A percentile compares a stretch with the other conserved stretches of the same genome.
Conservation (phyloP, 2,329 filamentous ascomycete genomes). For the Ophiocordyceps unilateralis region DNA sequence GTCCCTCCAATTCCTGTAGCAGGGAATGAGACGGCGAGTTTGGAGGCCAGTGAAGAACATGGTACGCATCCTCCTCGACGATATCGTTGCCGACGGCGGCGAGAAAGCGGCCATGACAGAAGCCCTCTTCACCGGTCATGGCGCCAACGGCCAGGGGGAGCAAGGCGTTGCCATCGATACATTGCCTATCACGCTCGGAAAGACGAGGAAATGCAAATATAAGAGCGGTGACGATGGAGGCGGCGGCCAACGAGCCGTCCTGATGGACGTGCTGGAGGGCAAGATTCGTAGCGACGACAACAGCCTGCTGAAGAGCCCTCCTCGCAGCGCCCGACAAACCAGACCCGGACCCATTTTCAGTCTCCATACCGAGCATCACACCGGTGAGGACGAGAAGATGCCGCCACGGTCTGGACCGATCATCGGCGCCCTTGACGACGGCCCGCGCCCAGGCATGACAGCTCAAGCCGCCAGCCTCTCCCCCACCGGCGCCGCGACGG, state of each 20-base stretch:
- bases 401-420: constrained; percentile 54
- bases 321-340: constrained; percentile 42
- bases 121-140: constrained; percentile 54
- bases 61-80: constrained; percentile 26
- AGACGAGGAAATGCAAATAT: constrained; percentile 63
- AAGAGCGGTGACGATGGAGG: constrained; percentile 50
- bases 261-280: constrained; percentile 36
- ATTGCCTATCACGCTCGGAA: constrained; percentile 37
- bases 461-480: constrained; percentile 24
- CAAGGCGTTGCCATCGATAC: constrained; percentile 50
- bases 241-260: constrained; percentile 23
- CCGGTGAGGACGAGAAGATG: constrained; percentile 70
- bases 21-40: constrained; percentile 41
- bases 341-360: constrained; percentile 39
- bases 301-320: constrained; percentile 51
- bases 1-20: constrained; percentile 38
- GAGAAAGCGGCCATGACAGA: constrained; percentile 62
- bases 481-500: constrained; percentile 25
- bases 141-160: constrained; percentile 53
- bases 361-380: constrained; percentile 59
- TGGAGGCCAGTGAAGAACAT: constrained; percentile 44
- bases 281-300: constrained; percentile 62
- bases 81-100: constrained; percentile 52
- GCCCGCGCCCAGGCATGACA: constrained; percentile 39
- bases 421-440: constrained; percentile 39